phyloP scores from a whole-genome alignment of 495 filamentous ascomycete genomes.

The Clohesyomyces aquaticus region DNA sequence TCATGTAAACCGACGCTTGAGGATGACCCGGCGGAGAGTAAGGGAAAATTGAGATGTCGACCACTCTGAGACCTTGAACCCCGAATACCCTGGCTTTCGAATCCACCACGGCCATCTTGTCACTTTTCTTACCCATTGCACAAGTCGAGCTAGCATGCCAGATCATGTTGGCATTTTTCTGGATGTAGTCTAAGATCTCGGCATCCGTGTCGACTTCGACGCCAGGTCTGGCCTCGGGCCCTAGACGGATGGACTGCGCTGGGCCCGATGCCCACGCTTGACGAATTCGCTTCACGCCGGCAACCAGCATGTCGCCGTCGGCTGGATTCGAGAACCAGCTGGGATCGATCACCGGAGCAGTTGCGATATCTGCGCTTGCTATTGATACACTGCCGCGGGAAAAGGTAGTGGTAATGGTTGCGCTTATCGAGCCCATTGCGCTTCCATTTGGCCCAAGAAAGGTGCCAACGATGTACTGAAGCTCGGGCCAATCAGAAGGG shows the following conservation, averaged over 20 bases:
- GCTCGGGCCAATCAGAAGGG: conserved; percentile 35
- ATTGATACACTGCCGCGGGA: conserved; percentile 38
- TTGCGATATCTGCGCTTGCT: conserved; percentile 21
- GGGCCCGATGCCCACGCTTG: conserved; percentile 4
- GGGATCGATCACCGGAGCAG: conserved; percentile 38
- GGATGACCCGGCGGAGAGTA: conserved; percentile 34
- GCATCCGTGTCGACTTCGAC: conserved; percentile 32
- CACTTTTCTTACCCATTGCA: conserved; percentile 26
- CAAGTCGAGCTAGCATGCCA: conserved; percentile 33
- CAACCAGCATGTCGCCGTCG: conserved; percentile 35
- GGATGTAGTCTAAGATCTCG: conserved; percentile 34
- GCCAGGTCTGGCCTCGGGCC: conserved; percentile 34
- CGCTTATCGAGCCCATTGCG: conserved; percentile 10
- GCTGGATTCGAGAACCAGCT: conserved; percentile 37
- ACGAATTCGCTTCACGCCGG: conserved; percentile 38
- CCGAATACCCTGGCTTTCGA: conserved; percentile 25
- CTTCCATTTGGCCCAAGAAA: conserved; percentile 7
- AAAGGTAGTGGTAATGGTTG: conserved; percentile 18
- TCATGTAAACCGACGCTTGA: conserved; percentile 28
- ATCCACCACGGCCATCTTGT: conserved; percentile 30
- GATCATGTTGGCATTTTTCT: conserved; percentile 9
- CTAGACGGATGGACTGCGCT: conserved; percentile 17
- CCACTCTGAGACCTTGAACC: conserved; percentile 25
- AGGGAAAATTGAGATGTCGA: conserved; percentile 26
- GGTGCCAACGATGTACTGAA: conserved; percentile 24